phyloP scores from a whole-genome alignment of 345 rosid genomes.

The Clausena lansium region DNA sequence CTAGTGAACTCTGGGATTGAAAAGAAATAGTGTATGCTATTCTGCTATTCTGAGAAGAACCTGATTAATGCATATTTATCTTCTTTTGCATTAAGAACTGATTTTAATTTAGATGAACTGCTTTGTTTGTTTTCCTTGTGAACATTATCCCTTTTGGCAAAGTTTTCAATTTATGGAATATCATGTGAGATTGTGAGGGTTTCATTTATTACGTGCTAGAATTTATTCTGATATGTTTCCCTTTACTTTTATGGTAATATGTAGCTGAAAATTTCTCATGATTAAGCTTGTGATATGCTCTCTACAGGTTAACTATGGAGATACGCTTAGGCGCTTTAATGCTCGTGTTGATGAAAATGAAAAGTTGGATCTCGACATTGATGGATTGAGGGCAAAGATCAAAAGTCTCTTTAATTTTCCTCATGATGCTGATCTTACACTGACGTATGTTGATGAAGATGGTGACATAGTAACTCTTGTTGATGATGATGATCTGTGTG shows the following conservation, averaged over 20 bases:
- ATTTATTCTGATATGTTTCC: not conserved
- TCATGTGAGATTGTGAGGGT: not conserved
- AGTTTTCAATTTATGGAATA: not conserved
- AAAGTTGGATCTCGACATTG: constrained; percentile 67
- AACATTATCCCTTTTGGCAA: not conserved
- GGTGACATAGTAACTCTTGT: constrained; percentile 79
- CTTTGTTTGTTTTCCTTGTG: not conserved
- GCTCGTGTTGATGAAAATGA: constrained; percentile 46
- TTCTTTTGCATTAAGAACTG: not conserved
- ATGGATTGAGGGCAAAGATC: constrained; percentile 60
- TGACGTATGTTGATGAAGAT: constrained; percentile 90
- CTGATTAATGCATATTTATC: not conserved
- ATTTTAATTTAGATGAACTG: not conserved
- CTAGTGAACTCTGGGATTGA: not conserved
- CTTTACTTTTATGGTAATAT: not conserved
- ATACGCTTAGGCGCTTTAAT: constrained; percentile 80
- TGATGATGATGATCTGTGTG: constrained; percentile 69
- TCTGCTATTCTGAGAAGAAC: not conserved
- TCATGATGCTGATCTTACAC: constrained; percentile 41
- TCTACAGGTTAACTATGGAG: constrained; percentile 67
- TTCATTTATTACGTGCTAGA: not conserved
- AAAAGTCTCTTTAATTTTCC: constrained; percentile 57
- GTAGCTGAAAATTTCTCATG: not conserved
- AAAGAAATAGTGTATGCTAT: not conserved
- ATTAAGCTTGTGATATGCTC: not conserved